phyloP scores from a whole-genome alignment of 2,329 filamentous ascomycete genomes.

The Ceratocystis papillata region DNA sequence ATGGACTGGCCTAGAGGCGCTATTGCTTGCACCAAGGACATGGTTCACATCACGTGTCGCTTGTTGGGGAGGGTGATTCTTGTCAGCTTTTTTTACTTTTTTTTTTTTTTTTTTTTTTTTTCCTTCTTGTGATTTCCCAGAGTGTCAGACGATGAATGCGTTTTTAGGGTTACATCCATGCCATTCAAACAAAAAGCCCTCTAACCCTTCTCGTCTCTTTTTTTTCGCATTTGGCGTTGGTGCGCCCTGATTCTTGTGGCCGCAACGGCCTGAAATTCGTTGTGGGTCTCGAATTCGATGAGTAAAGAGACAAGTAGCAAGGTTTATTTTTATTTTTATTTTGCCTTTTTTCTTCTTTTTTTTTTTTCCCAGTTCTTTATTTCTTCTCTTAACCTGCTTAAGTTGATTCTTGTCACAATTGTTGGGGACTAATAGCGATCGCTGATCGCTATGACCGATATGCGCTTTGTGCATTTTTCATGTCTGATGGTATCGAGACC shows the following conservation, averaged over 20 bases:
- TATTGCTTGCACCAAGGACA: neutral
- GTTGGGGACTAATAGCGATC: too few species aligned
- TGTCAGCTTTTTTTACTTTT: neutral
- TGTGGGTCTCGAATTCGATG: too few species aligned
- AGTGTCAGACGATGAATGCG: neutral
- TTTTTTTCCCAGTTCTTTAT: neutral
- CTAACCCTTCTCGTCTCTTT: neutral
- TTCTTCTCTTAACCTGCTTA: neutral
- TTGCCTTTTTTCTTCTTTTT: neutral
- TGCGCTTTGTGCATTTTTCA: too few species aligned
- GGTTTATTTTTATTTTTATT: neutral
- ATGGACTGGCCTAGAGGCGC: too few species aligned
- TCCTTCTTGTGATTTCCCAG: neutral
- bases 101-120: neutral
- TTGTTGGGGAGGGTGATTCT: neutral
- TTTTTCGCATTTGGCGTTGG: neutral
- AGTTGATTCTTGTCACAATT: neutral
- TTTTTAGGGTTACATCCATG: neutral
- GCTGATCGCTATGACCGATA: too few species aligned
- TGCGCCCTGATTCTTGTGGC: constrained; percentile 1
- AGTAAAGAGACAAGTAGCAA: neutral
- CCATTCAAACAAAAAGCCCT: neutral
- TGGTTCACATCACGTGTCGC: neutral
- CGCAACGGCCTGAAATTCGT: neutral
- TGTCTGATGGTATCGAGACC: too few species aligned